Evolutionary conservation across 2,329 filamentous ascomycete species (phyloP).

Genomic region (Colletotrichum eremochloae): DNA sequence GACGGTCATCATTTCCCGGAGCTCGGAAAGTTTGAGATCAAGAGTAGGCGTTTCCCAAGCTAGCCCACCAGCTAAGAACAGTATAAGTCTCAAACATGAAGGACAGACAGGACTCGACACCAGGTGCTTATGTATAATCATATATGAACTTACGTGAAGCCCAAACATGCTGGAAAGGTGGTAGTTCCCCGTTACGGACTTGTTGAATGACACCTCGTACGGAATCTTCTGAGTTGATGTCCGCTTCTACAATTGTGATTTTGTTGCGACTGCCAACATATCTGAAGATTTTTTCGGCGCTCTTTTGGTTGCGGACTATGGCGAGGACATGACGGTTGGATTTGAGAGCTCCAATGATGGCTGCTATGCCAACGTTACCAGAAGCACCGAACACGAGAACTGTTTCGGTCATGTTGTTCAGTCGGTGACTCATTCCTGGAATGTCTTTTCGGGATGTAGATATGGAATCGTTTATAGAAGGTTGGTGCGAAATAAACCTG

Average conservation of each 20-base stretch:
- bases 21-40: constrained; percentile 43
- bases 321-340: constrained; percentile 52
- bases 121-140: not conserved
- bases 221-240: constrained; percentile 49
- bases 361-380: constrained; percentile 55
- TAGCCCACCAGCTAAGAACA: constrained; percentile 46
- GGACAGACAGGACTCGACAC: not conserved
- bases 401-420: constrained; percentile 44
- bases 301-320: constrained; percentile 52
- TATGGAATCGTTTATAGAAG: too few species aligned
- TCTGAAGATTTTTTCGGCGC: constrained; percentile 51
- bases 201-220: constrained; percentile 52
- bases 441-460: too few species aligned
- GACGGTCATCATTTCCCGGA: constrained; percentile 45
- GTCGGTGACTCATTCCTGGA: too few species aligned
- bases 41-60: constrained; percentile 45
- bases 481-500: too few species aligned
- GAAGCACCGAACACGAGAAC: constrained; percentile 56
- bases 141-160: constrained; percentile 47
- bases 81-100: not conserved
- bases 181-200: constrained; percentile 51
- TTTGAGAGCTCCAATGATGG: constrained; percentile 48
- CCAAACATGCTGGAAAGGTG: constrained; percentile 56
- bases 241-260: constrained; percentile 51
- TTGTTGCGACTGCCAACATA: constrained; percentile 47